Base-by-base conservation (phyloP, 1,284 basidiomycete genomes). In the Ceraceosorus guamensis region DNA sequence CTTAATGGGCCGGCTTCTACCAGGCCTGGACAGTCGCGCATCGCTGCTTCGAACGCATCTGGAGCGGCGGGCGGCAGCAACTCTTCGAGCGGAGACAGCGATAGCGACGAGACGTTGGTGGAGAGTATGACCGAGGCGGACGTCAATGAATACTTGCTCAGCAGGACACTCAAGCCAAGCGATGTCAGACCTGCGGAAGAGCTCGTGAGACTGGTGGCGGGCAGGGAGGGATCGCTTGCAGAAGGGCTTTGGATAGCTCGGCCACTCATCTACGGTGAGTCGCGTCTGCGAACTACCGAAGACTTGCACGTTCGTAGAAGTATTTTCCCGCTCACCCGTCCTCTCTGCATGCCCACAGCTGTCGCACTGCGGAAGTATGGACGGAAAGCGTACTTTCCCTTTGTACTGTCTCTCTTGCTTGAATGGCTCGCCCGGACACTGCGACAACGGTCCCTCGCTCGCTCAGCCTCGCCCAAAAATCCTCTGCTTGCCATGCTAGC, bases 211-310 rank as follows among this genome's bases (percentile, higher is more conserved):
- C 33, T 18, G 14, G 6, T 55, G 46, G 11, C n/a, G 34, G 39
- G 34, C 18, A 16, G 47, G 1, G 50, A 51, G 54, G 54, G 54
- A 6, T 16, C 14, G 24, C 35, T 32, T 35, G 69, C 73, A 7
- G 74, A 76, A 57, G 48, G 73, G 16, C 67, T 75, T 44, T 76
- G 69, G 68, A 76, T 76, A 54, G 46, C 75, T 1, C 50, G 75
- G 5, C 75, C 75, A 3, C 56, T 76, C 1, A 55, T 76, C 33
- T 75, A 76, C 54, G 72, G 72, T 76, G 14, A 52, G 68, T 61
- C 8, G 8, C 0, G 4, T 11, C 7, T 43, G 8, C 10, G 24
- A 8, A 7, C 14, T 8, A 48, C 8, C 10, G 10, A n/a, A 14
- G 18, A n/a, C 24, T 48, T 30, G 46, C 8, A 8, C 24, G 14